Base-by-base conservation (phyloP, 1,139 yeast species). In the Yamadazyma jaroonii region DNA sequence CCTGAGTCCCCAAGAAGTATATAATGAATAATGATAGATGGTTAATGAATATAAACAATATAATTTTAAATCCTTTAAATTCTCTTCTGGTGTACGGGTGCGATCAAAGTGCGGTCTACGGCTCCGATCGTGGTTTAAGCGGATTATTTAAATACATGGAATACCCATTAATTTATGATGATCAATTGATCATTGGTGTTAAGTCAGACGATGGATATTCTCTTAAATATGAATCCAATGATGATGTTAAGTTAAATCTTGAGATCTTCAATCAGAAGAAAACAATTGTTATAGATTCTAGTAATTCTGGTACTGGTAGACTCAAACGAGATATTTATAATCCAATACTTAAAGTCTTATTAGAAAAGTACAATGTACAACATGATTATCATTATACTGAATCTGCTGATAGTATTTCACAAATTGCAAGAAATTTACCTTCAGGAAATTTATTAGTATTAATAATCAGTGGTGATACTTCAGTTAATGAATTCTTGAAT, bases 381-480 rank as follows among this genome's bases (percentile, higher is more conserved):
- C 71, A 76, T 47, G 44, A 45, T 0, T 74, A 77, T 42, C 25
- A 72, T 17, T 48, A 53, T 27, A 79, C 87, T 0, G 49, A 53
- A 0, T 49, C 66, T 6, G 45, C 55, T 2, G 43, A 53, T 7
- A 52, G 72, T 2, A 64, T 77, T 4, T 37, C 44, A 1, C 55
- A 64, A 11, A 57, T 65, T 44, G 78, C 77, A 0, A 32, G 38
- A 8, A 21, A 48, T 1, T 47, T 73, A 15, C 37, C 45, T 0
- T 32, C 41, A 3, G 42, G 46, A 6, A 41, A 50, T 1, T 40
- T 63, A 17, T 74, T 84, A 0, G 64, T 86, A 3, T 56, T 87
- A 1, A 63, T 89, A 29, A 60, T 89, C 15, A 84, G 95, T 34
- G 97, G 97, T 1, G 97, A 89, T 52, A 89, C 97, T 0, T 81